Evolutionary conservation across 768 basidiomycete genomes (phyloP), one percentile per base, ranked within the genome.

Genomic region (Pleurotus ostreatus): DNA sequence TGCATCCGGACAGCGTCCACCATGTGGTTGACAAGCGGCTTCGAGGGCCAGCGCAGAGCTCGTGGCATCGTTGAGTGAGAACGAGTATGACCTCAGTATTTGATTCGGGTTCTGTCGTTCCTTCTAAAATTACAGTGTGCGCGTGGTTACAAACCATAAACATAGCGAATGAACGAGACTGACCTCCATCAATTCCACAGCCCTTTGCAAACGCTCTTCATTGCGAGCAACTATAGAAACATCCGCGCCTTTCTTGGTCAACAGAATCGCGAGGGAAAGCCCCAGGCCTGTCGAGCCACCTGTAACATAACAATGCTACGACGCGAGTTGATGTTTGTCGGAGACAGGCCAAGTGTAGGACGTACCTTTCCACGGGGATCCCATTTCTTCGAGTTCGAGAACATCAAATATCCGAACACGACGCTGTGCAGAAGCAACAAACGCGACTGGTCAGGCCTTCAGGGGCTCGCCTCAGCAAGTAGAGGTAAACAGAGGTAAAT

Each of bases 291-390:
- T 74, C 4, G 80, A 82, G 1, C 85, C 88, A 3, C 89, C 89
- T 0, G 88, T 88, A n/a, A 91, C 72, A 64, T 87, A 86, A 71
- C 84, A 83, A 61, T 88, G 85, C 89, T 90, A 57, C 5, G 48
- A 15, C 46, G 55, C 8, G 22, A 34, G 7, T 20, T 15, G 18
- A 13, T 41, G 12, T 30, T 12, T 47, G 13, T 25, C 34, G 26
- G 7, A 25, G 9, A 45, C 40, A 45, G 48, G 43, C 39, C 38
- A 49, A 41, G 52, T 37, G 23, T 12, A 2, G 40, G 15, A 59
- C 59, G 18, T 38, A 69, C 80, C 70, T 76, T 70, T 37, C 72
- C 74, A 9, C 65, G 66, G 3, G 78, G 77, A 49, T 76, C 65
- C 78, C 81, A 80, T 46, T 71, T 77, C 56, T 69, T 74, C 47